A percentile compares a stretch with the other conserved stretches of the same genome.
These are phyloP conservation scores for Babesia gibsoni DNA, from an alignment of 169 alveolate genomes.

Conservation along the genomic window DNA sequence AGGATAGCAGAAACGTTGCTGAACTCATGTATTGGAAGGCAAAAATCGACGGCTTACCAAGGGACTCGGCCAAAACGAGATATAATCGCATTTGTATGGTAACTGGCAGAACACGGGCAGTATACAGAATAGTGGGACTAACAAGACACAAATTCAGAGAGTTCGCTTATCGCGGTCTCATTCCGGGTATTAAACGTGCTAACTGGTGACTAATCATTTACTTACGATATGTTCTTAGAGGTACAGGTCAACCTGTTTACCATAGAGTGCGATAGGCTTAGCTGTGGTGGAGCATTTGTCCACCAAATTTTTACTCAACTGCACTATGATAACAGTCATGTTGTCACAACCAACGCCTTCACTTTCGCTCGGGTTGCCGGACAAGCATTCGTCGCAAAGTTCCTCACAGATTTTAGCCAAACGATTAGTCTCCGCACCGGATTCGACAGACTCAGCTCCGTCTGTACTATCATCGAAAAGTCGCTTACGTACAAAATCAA, in stretches of 20 bases:
- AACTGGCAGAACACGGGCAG: constrained; percentile 76
- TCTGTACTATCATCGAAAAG: constrained; percentile 9
- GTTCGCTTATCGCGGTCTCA: constrained; percentile 60
- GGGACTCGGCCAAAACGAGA: constrained; percentile 67
- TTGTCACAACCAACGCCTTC: constrained; percentile 94
- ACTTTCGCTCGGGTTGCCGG: constrained; percentile 81
- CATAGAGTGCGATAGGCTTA: constrained; percentile 34
- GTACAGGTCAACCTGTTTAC: constrained; percentile 29
- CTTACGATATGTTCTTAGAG: constrained; percentile 6
- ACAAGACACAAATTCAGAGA: constrained; percentile 72
- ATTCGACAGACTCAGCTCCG: constrained; percentile 31
- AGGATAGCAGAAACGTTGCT: constrained; percentile 59
- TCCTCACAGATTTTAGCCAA: constrained; percentile 83
- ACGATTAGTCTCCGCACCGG: constrained; percentile 36
- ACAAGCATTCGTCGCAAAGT: constrained; percentile 84
- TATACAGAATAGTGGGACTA: constrained; percentile 64
- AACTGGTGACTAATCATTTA: constrained; percentile 63
- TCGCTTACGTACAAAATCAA: constrained; percentile 78
- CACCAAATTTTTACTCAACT: constrained; percentile 18
- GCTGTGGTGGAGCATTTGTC: neutral
- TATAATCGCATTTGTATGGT: constrained; percentile 66
- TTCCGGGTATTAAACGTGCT: constrained; percentile 74
- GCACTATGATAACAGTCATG: constrained; percentile 89
- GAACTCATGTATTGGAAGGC: constrained; percentile 71
- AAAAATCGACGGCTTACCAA: constrained; percentile 67